Base-by-base conservation (phyloP, 305 asterid genomes). In the Fraxinus albicans region DNA sequence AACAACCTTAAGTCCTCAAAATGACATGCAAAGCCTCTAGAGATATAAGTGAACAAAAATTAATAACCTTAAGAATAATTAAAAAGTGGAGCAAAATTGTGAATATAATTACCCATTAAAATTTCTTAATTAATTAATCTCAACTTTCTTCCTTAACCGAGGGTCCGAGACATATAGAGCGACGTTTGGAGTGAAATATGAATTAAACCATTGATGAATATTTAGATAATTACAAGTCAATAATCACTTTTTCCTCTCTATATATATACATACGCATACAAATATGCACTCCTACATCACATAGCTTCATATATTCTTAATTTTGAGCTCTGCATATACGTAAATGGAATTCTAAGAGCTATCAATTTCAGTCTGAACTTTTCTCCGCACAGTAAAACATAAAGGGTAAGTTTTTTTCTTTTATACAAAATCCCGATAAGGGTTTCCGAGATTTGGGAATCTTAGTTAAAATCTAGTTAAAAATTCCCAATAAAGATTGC, bases 161-260 rank as follows among this genome's bases (percentile, higher is more conserved):
- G 12, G 44, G 44, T 38, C 44, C 84, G 89, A 88, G 90, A 87
- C 85, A 83, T 15, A 25, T 78, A 77, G 27, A 79, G 87, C 79
- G 89, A 89, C 91, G 67, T 29, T 86, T 84, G 83, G 89, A 90
- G 88, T 88, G 86, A 85, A 82, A 82, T 76, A 60, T 77, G 88
- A 88, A 85, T 50, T 15, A 15, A 50, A 15, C 2, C 21, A 44
- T 44, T 12, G 8, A 2, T 44, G 55, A 44, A 44, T 12, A 44
- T 44, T 44, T 44, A 44, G 55, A 12, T 12, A 44, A 44, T 12
- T 44, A 44, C 3, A 40, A 40, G 47, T 40, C 47, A 8, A 40
- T 40, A 10, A 44, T 12, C n/a, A 44, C n/a, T 12, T 44, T 44
- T 12, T 44, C 63, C 23, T 40, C 63, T 50, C 25, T 55, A 10